Conservation (phyloP, 305 asterid species). For the Rubia tinctorum region DNA sequence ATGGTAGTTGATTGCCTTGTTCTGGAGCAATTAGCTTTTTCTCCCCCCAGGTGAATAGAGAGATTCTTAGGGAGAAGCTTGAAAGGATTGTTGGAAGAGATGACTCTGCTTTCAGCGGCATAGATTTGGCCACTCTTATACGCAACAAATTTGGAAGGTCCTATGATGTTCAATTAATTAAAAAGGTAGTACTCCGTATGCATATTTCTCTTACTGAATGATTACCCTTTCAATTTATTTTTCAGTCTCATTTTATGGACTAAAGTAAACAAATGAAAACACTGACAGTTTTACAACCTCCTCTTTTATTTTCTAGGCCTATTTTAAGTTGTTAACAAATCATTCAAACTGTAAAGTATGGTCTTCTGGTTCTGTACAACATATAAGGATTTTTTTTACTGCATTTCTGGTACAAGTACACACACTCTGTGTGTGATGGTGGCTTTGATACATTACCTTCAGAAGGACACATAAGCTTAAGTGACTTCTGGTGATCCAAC, state of each 20-base stretch:
- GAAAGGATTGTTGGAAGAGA: constrained; percentile 79
- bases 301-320: background rate
- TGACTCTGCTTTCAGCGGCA: constrained; percentile 85
- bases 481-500: background rate
- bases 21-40: constrained; percentile 21
- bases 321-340: background rate
- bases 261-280: background rate
- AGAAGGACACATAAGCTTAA: background rate
- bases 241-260: background rate
- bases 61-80: constrained; percentile 56
- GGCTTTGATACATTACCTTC: background rate
- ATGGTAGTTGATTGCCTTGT: constrained; percentile 4
- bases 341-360: background rate
- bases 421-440: background rate
- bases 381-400: background rate
- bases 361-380: background rate
- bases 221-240: background rate
- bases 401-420: background rate
- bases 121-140: constrained; percentile 88
- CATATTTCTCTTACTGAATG: constrained; percentile 7
- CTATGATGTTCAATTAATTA: constrained; percentile 88
- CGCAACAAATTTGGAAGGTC: constrained; percentile 90
- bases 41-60: constrained; percentile 52
- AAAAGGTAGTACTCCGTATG: constrained; percentile 73
- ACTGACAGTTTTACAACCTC: background rate